A percentile compares a stretch with the other conserved stretches of the same genome.
Evolutionary conservation across 148 eudicot genomes (phyloP).

Genomic region (Heliosperma pusillum): DNA sequence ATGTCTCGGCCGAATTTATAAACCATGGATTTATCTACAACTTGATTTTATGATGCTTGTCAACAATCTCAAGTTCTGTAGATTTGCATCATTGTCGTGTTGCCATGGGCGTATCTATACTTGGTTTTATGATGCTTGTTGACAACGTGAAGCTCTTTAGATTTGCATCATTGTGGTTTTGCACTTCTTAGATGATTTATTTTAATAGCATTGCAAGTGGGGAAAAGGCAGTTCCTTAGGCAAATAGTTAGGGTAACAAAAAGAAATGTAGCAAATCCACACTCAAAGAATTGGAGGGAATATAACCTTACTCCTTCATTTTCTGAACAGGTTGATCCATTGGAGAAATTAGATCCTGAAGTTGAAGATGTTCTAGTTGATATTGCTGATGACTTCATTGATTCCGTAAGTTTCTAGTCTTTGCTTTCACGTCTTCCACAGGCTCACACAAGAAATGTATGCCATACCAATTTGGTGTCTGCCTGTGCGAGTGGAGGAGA

Average conservation of each 20-base stretch:
- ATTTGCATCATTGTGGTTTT: background rate
- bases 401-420: conserved; percentile 61
- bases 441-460: background rate
- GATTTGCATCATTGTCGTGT: background rate
- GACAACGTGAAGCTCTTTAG: background rate
- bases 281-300: background rate
- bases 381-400: conserved; percentile 92
- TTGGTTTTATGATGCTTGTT: background rate
- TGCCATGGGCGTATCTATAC: background rate
- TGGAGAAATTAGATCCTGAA: conserved; percentile 79
- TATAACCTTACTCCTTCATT: background rate
- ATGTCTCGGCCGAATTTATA: too few species aligned
- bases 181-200: background rate
- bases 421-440: background rate
- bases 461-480: background rate
- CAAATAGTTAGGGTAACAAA: background rate
- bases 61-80: background rate
- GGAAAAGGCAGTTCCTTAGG: background rate
- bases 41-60: background rate
- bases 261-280: background rate
- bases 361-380: conserved; percentile 90
- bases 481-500: background rate
- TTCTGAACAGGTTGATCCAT: conserved; percentile 66
- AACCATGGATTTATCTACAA: too few species aligned
- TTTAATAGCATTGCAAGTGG: background rate